phyloP scores from a whole-genome alignment of 2,329 filamentous ascomycete species.

The Macrophomina phaseolina region DNA sequence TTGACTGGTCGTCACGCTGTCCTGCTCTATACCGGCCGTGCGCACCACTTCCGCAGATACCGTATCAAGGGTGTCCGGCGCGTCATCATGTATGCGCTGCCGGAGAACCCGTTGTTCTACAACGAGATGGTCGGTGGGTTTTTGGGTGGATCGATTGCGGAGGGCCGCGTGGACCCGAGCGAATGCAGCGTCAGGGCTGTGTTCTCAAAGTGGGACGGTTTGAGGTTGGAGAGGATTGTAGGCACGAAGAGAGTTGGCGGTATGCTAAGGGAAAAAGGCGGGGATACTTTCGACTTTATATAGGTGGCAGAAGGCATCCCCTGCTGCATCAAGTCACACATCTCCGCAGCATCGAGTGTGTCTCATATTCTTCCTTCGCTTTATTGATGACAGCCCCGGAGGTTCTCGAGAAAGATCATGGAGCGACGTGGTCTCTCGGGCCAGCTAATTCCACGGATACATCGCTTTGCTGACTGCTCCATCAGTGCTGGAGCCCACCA shows the following conservation, averaged over 20 bases:
- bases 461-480: too few species aligned
- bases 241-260: conserved; percentile 79
- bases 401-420: too few species aligned
- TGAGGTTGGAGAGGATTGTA: conserved; percentile 88
- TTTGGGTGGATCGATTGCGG: conserved; percentile 59
- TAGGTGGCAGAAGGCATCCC: neutral
- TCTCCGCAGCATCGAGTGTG: too few species aligned
- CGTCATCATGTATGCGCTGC: conserved; percentile 88
- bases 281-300: conserved; percentile 88
- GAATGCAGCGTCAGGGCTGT: conserved; percentile 59
- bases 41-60: conserved; percentile 96
- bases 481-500: too few species aligned
- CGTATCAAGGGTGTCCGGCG: conserved; percentile 78
- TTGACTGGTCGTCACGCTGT: conserved; percentile 80
- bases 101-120: conserved; percentile 86
- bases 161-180: conserved; percentile 62
- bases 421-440: too few species aligned
- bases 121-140: conserved; percentile 75
- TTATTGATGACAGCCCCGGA: too few species aligned
- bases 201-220: conserved; percentile 87
- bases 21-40: conserved; percentile 88
- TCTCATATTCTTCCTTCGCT: too few species aligned
- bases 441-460: too few species aligned
- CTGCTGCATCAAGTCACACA: too few species aligned
- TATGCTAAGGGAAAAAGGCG: conserved; percentile 80